Conservation (phyloP, 2,329 filamentous ascomycete genomes). For the Trichoderma sp. region DNA sequence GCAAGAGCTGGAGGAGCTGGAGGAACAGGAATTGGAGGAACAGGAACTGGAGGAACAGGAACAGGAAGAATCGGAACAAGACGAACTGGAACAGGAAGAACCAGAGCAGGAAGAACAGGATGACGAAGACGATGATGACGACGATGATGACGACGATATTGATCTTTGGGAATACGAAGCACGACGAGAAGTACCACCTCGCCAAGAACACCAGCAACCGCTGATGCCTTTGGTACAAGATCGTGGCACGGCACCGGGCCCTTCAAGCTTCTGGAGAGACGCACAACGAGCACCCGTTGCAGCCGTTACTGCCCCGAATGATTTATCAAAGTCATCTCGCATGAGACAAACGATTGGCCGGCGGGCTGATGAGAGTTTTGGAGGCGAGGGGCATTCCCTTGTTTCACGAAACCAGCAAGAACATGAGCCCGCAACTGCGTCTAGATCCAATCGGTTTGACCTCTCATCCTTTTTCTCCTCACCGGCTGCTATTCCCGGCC, state of each 20-base stretch:
- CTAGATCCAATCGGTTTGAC: constrained; percentile 41
- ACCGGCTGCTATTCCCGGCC: constrained; percentile 41
- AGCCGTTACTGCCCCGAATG: background rate
- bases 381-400: constrained; percentile 45
- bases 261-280: constrained; percentile 37
- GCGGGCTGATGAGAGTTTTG: constrained; percentile 19
- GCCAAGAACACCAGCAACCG: constrained; percentile 29
- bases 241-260: constrained; percentile 34
- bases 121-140: background rate
- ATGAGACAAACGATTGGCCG: constrained; percentile 12
- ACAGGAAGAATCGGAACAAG: constrained; percentile 14
- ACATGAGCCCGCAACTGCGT: constrained; percentile 25
- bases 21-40: background rate
- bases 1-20: background rate
- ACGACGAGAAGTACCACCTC: constrained; percentile 42
- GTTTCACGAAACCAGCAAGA: constrained; percentile 32
- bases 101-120: background rate
- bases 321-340: constrained; percentile 21
- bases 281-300: constrained; percentile 9
- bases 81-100: background rate
- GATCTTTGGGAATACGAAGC: constrained; percentile 59
- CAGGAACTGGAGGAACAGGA: background rate
- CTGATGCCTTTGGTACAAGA: constrained; percentile 24
- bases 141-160: constrained; percentile 38
- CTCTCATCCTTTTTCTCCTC: constrained; percentile 58